These are phyloP conservation scores for Collybiopsis luxurians DNA, from an alignment of 768 basidiomycete species.

Conservation along the genomic window DNA sequence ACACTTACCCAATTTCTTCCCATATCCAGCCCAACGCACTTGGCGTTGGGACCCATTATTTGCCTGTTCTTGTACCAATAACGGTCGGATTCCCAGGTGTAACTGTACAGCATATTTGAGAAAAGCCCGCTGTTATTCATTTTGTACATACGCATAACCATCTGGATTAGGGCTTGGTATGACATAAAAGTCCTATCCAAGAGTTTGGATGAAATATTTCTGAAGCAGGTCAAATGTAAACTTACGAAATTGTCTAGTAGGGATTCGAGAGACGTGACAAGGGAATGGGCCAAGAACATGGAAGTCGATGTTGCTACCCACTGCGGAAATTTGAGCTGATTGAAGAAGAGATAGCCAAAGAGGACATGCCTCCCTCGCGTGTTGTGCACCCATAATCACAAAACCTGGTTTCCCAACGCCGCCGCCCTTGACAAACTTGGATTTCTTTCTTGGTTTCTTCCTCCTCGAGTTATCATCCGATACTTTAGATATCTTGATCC, in stretches of 20 bases:
- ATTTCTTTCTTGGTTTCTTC: constrained; percentile 16
- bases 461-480: constrained; percentile 4
- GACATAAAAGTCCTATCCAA: constrained; percentile 58
- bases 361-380: constrained; percentile 66
- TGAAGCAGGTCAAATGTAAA: not conserved
- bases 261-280: constrained; percentile 36
- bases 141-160: too few relatives aligned
- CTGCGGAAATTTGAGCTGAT: constrained; percentile 28
- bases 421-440: constrained; percentile 8
- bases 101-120: too few relatives aligned
- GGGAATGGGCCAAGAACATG: constrained; percentile 69
- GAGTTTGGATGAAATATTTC: not conserved
- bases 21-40: constrained; percentile 75
- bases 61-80: constrained; percentile 81
- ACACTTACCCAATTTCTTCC: constrained; percentile 66
- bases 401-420: constrained; percentile 47
- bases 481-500: constrained; percentile 43
- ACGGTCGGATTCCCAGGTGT: constrained; percentile 69
- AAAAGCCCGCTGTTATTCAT: too few relatives aligned
- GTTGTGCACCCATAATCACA: constrained; percentile 70
- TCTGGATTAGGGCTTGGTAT: constrained; percentile 69
- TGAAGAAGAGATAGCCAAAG: constrained; percentile 7
- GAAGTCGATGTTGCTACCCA: constrained; percentile 81
- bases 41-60: constrained; percentile 39
- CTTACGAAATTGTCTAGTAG: not conserved